Evolutionary conservation across 2,329 filamentous ascomycete genomes (phyloP).

Genomic region (Colletotrichum brevisporum): DNA sequence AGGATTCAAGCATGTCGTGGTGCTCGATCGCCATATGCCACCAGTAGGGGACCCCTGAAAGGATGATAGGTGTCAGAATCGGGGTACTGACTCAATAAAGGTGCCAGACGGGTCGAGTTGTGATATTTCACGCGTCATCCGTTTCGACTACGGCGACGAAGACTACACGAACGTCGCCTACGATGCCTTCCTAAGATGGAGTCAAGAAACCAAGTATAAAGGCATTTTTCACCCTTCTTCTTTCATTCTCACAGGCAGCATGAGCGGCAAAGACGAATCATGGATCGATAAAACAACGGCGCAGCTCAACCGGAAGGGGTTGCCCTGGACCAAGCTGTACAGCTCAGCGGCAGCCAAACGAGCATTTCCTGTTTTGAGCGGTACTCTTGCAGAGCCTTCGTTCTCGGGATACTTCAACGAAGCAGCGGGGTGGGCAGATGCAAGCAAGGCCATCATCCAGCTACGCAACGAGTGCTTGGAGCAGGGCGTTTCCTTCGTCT

Average conservation of each 20-base stretch:
- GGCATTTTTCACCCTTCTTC: constrained; percentile 36
- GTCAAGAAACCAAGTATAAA: constrained; percentile 33
- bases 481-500: constrained; percentile 48
- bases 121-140: constrained; percentile 56
- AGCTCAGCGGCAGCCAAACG: background rate
- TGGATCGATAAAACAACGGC: constrained; percentile 26
- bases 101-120: constrained; percentile 53
- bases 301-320: constrained; percentile 18
- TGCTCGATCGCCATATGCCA: constrained; percentile 52
- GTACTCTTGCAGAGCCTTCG: constrained; percentile 40
- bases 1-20: constrained; percentile 51
- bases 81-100: background rate
- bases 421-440: constrained; percentile 46
- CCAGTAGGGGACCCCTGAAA: constrained; percentile 41
- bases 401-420: constrained; percentile 50
- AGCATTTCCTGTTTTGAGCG: constrained; percentile 23
- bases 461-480: constrained; percentile 23
- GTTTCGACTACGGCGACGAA: constrained; percentile 73
- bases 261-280: constrained; percentile 10
- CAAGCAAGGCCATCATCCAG: constrained; percentile 42
- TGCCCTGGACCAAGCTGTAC: constrained; percentile 15
- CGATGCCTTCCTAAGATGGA: constrained; percentile 50
- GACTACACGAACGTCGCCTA: constrained; percentile 70
- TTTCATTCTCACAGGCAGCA: constrained; percentile 35
- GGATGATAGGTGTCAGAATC: background rate